These are phyloP conservation scores for Erodium moschatum DNA, from an alignment of 441 rosid species.

Conservation along the genomic window DNA sequence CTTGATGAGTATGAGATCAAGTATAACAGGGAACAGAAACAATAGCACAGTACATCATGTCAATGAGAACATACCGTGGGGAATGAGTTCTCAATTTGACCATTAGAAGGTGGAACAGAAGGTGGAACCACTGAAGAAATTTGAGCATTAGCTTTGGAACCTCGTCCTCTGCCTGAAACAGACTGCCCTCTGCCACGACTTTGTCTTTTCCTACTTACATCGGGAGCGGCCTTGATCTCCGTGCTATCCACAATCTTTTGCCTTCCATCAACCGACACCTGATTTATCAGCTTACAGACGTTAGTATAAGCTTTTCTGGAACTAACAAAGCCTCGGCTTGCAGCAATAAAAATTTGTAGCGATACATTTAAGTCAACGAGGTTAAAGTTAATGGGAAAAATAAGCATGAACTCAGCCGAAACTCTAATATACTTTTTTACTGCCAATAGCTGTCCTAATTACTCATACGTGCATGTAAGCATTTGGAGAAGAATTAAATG, in stretches of 20 bases:
- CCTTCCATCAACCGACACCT: constrained; percentile 51
- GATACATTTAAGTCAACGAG: background rate
- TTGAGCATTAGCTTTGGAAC: constrained; percentile 62
- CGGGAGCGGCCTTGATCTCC: constrained; percentile 47
- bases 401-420: background rate
- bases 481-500: background rate
- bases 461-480: background rate
- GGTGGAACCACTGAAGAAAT: constrained; percentile 34
- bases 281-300: constrained; percentile 27
- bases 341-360: background rate
- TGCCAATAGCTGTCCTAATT: background rate
- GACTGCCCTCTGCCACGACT: constrained; percentile 77
- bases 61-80: constrained; percentile 44
- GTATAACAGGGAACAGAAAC: background rate
- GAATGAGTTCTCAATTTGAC: constrained; percentile 49
- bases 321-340: background rate
- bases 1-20: background rate
- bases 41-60: constrained; percentile 12
- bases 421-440: background rate
- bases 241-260: constrained; percentile 44
- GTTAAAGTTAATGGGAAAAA: background rate
- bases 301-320: constrained; percentile 12
- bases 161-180: constrained; percentile 71
- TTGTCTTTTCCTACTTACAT: constrained; percentile 61
- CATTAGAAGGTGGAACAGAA: constrained; percentile 42